These are phyloP conservation scores for Plantago major DNA, from an alignment of 257 asterid species.

Conservation along the genomic window DNA sequence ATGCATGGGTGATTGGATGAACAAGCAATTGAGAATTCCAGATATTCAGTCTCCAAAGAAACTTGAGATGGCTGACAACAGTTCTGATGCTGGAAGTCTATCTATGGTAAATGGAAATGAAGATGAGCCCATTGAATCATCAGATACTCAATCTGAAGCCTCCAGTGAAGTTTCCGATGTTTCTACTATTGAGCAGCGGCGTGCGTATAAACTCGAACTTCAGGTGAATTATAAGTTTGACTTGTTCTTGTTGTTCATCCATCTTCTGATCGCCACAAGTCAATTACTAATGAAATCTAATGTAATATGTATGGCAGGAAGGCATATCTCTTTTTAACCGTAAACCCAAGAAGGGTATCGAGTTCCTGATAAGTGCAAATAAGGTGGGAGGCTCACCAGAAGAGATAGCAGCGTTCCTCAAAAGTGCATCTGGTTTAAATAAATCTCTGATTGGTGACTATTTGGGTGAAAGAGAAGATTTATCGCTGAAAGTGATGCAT, in stretches of 20 bases:
- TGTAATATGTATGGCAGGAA: constrained; percentile 69
- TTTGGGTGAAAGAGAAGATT: constrained; percentile 97
- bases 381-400: constrained; percentile 91
- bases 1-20: constrained; percentile 99
- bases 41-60: constrained; percentile 67
- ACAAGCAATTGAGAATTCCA: constrained; percentile 87
- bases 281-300: constrained; percentile 23
- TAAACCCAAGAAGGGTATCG: constrained; percentile 94
- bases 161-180: constrained; percentile 87
- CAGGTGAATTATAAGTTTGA: constrained; percentile 53
- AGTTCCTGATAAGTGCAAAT: constrained; percentile 85
- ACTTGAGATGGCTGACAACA: constrained; percentile 52
- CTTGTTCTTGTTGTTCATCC: constrained; percentile 21
- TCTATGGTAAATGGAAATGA: constrained; percentile 53
- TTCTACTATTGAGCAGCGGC: constrained; percentile 90
- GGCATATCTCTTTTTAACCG: constrained; percentile 97
- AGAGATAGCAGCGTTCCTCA: constrained; percentile 84
- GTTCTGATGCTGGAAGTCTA: constrained; percentile 61
- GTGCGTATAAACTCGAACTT: constrained; percentile 97
- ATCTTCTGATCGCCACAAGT: constrained; percentile 15
- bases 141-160: constrained; percentile 85
- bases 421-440: constrained; percentile 76
- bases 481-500: constrained; percentile 95
- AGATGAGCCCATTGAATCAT: constrained; percentile 69
- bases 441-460: constrained; percentile 95